These are phyloP conservation scores for Lepiota subincarnata DNA, from an alignment of 768 basidiomycete genomes.

Conservation along the genomic window DNA sequence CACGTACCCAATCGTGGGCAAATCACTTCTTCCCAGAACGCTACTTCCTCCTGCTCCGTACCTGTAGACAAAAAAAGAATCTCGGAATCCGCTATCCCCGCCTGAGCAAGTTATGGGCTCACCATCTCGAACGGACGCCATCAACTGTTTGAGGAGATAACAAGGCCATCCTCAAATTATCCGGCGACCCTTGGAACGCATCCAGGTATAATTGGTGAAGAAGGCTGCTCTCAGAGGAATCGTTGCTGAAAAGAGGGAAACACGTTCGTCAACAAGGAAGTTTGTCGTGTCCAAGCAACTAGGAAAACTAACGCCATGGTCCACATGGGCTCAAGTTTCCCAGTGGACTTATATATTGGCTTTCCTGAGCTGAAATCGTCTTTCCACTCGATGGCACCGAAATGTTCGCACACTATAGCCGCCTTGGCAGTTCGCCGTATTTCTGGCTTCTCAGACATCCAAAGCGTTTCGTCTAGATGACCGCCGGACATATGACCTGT, in stretches of 20 bases:
- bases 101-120: background rate
- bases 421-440: constrained; percentile 23
- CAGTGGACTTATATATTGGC: constrained; percentile 23
- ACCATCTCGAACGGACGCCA: constrained; percentile 19
- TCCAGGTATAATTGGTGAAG: constrained; percentile 23
- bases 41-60: constrained; percentile 29
- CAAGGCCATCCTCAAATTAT: constrained; percentile 25
- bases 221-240: constrained; percentile 17
- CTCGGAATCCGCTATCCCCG: background rate
- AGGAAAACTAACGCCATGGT: constrained; percentile 25
- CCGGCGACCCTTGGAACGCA: constrained; percentile 23
- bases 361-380: constrained; percentile 19
- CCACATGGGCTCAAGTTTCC: constrained; percentile 28
- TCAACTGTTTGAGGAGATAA: constrained; percentile 23
- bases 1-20: constrained; percentile 26
- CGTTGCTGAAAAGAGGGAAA: constrained; percentile 16
- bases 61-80: constrained; percentile 8
- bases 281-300: background rate
- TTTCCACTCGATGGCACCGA: constrained; percentile 28
- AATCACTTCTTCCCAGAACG: constrained; percentile 20
- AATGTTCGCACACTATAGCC: constrained; percentile 27
- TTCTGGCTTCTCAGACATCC: constrained; percentile 23
- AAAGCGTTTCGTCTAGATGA: constrained; percentile 24
- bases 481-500: constrained; percentile 27
- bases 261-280: background rate